These are phyloP conservation scores for Aspergillus costaricaensis DNA, from an alignment of 2,329 filamentous ascomycete genomes.

Conservation along the genomic window DNA sequence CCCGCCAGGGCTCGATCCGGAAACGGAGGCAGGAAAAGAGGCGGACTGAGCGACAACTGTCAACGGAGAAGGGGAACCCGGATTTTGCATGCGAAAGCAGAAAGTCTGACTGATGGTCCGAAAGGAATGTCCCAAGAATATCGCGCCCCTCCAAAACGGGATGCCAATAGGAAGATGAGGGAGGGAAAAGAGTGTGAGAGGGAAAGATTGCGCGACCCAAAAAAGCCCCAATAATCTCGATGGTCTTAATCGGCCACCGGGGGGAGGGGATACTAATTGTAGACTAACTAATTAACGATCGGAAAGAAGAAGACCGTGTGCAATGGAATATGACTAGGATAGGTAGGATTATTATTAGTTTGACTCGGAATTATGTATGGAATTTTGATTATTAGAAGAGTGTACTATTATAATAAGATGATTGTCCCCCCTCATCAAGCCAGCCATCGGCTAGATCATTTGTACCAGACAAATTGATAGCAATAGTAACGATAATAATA, in stretches of 20 bases:
- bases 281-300: neutral
- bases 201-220: neutral
- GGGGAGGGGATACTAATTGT: neutral
- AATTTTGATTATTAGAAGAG: too few species aligned
- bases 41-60: constrained; percentile 24
- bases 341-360: neutral
- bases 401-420: neutral
- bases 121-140: constrained; percentile 16
- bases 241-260: neutral
- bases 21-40: constrained; percentile 32
- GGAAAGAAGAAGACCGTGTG: neutral
- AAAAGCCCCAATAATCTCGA: neutral
- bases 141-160: neutral
- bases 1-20: constrained; percentile 38
- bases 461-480: neutral
- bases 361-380: neutral
- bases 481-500: neutral
- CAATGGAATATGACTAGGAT: neutral
- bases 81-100: constrained; percentile 19
- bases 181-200: neutral
- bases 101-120: constrained; percentile 3
- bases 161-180: neutral
- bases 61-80: constrained; percentile 17
- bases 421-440: neutral
- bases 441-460: neutral